Evolutionary conservation across 805 yeast species (phyloP), one percentile per base, ranked within the genome.

Genomic region (Torulaspora microellipsoides): DNA sequence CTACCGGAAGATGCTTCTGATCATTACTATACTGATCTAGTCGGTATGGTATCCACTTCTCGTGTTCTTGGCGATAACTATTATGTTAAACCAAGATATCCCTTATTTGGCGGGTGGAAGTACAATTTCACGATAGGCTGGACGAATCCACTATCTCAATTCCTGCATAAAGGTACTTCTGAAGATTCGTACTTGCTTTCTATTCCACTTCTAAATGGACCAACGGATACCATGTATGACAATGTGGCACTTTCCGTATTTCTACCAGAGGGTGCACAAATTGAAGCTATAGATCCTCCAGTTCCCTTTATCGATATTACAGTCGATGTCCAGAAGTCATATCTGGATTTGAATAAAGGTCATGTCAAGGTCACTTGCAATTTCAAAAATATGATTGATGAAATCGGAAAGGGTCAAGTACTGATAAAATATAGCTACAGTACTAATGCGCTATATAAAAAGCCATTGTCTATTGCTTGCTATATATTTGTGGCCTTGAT

Each of bases 91-190:
- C 98, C 98, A 44, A 77, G 99, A 64, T 93, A 72, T 71, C 99
- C 99, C n/a, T 63, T 93, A 6, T 85, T 87, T 66, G 99, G 99
- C 38, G 95, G 90, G 34, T 93, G 99, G 99, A 76, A 81, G 57
- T 91, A 88, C 67, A 88, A 91, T 67, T 93, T 87, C 72, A 93
- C 98, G 15, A 66, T 91, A 54, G 98, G 98, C n/a, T 93, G 96
- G 96, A 78, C 82, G 38, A 76, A 79, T 51, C 68, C 72, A 15
- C 66, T 90, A 33, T 57, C 68, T 12, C 67, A 77, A 35, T 81
- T 74, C 52, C 70, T 85, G 40, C 79, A 67, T 53, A 56, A 62
- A 32, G 53, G 71, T 13, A 47, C 53, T 23, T 68, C 69, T 9
- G 67, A 66, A 13, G 80, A 77, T 46, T 64, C 70, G 11, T 86